These are phyloP conservation scores for Yamadazyma friedrichii DNA, from an alignment of 1,139 yeast genomes.

Conservation along the genomic window DNA sequence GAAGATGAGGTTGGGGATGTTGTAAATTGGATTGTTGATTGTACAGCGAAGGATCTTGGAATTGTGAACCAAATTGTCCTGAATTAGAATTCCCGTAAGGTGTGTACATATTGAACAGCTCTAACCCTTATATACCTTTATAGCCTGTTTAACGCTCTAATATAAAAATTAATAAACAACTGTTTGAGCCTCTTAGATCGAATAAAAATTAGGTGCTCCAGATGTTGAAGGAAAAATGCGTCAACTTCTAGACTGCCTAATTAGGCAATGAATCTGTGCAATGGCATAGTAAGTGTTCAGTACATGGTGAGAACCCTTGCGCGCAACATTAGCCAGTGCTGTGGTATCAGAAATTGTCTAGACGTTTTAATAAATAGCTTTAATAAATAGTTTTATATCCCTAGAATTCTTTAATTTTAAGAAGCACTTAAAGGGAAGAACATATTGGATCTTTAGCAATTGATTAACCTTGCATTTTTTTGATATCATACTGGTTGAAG, in stretches of 20 bases:
- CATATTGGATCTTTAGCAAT: no score
- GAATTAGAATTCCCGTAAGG: constrained; percentile 35
- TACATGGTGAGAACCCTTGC: no score
- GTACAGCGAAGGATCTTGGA: constrained; percentile 8
- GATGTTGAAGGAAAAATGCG: background rate
- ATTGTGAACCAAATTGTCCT: constrained; percentile 7
- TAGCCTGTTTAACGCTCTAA: no score
- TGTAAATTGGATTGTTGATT: constrained; percentile 21
- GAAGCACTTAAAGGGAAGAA: no score
- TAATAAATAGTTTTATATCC: no score
- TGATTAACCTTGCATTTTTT: no score
- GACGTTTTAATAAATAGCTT: no score
- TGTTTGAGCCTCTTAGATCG: background rate
- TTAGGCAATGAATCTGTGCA: background rate
- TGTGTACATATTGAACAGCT: constrained; percentile 36
- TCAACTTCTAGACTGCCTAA: constrained; percentile 5
- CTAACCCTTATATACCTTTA: background rate
- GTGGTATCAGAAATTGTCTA: no score
- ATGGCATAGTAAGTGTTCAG: background rate
- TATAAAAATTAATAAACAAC: background rate
- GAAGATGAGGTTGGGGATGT: constrained; percentile 38
- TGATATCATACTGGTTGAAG: no score
- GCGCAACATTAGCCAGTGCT: background rate
- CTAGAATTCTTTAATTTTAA: no score
- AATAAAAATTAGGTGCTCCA: no score